phyloP scores from a whole-genome alignment of 108 stramenopile species.

The Conticribra guillardii region DNA sequence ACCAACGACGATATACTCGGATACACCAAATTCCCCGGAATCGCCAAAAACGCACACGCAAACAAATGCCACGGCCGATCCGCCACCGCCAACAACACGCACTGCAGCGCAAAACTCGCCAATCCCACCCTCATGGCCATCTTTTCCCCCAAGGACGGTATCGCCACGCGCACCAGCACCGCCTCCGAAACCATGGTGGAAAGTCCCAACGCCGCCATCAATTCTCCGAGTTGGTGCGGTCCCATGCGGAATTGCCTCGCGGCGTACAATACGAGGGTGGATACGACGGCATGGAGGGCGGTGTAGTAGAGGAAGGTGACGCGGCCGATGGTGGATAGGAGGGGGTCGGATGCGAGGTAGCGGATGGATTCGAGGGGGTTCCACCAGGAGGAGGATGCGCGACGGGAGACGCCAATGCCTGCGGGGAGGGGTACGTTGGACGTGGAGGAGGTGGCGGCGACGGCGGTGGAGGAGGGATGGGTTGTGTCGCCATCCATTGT shows the following conservation, averaged over 20 bases:
- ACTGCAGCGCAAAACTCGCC: conserved; percentile 88
- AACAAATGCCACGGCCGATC: conserved; percentile 74
- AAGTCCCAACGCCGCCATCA: conserved; percentile 91
- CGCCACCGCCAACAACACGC: conserved; percentile 86
- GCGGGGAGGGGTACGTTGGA: conserved; percentile 37
- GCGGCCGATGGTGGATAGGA: conserved; percentile 77
- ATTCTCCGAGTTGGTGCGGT: conserved; percentile 86
- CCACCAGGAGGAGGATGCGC: conserved; percentile 52
- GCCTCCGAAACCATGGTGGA: conserved; percentile 95
- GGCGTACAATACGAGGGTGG: conserved; percentile 86
- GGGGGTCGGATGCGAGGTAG: conserved; percentile 67
- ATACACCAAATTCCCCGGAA: conserved; percentile 93
- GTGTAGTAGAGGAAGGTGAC: conserved; percentile 95
- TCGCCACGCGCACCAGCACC: conserved; percentile 84
- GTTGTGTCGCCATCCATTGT: neutral
- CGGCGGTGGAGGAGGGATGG: conserved; percentile 10
- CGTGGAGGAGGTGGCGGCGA: conserved; percentile 33
- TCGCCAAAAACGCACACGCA: conserved; percentile 78
- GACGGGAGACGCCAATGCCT: conserved; percentile 36
- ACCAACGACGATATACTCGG: conserved; percentile 89
- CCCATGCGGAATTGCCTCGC: conserved; percentile 81
- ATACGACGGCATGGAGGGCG: conserved; percentile 92
- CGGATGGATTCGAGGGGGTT: conserved; percentile 69
- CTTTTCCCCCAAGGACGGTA: conserved; percentile 87
- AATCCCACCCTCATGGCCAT: conserved; percentile 82